Percentiles rank a stretch among this genome's conserved stretches.
phyloP scores from a whole-genome alignment of 345 rosid species.

The Populus ilicifolia region DNA sequence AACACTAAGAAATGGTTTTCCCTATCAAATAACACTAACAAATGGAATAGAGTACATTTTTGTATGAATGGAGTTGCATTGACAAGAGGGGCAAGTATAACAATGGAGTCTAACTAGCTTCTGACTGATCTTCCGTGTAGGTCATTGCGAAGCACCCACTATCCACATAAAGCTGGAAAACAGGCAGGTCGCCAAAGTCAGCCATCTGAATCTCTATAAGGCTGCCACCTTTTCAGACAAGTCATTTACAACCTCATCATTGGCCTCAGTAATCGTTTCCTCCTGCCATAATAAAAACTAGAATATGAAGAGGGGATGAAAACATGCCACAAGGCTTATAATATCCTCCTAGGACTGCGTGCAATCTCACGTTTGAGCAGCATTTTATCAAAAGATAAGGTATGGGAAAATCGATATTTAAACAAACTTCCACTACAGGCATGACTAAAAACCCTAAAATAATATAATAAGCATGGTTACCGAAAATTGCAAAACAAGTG shows the following conservation, averaged over 20 bases:
- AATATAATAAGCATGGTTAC: background rate
- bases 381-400: background rate
- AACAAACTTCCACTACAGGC: background rate
- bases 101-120: conserved; percentile 2
- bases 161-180: background rate
- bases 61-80: background rate
- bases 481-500: background rate
- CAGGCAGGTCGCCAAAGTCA: background rate
- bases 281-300: conserved; percentile 32
- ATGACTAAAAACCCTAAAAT: background rate
- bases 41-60: background rate
- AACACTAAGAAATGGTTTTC: background rate
- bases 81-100: background rate
- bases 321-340: background rate
- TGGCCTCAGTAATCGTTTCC: conserved; percentile 42
- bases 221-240: conserved; percentile 54
- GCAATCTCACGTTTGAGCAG: background rate
- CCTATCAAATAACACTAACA: background rate
- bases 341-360: background rate
- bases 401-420: background rate
- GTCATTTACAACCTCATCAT: conserved; percentile 43
- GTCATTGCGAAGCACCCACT: background rate
- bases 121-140: conserved; percentile 1
- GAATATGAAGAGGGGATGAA: background rate
- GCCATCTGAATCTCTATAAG: conserved; percentile 19